Evolutionary conservation across 2,329 filamentous ascomycete species (phyloP).

Genomic region (Penicillium digitatum): DNA sequence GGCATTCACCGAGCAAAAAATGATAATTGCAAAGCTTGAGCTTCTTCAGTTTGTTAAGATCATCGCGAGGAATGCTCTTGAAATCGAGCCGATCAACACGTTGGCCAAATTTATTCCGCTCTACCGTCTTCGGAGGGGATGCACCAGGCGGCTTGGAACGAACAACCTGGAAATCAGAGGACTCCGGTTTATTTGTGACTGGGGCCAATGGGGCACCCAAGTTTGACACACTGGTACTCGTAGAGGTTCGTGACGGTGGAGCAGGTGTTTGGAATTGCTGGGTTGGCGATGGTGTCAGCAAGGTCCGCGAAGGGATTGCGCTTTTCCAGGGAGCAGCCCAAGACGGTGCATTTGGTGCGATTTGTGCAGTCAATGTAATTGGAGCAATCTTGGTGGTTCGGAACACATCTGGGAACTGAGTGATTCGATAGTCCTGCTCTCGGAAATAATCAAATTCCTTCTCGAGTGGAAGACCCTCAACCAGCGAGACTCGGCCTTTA

Average conservation of each 20-base stretch:
- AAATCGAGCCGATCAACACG: conserved; percentile 53
- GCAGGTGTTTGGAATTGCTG: conserved; percentile 27
- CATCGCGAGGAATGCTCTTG: conserved; percentile 52
- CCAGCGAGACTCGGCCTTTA: conserved; percentile 50
- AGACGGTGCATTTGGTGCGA: conserved; percentile 19
- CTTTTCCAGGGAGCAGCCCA: conserved; percentile 34
- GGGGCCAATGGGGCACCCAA: conserved; percentile 34
- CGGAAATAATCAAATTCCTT: conserved; percentile 48
- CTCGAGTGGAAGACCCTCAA: conserved; percentile 56
- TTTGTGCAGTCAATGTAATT: neutral
- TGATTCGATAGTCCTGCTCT: conserved; percentile 46
- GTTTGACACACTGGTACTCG: conserved; percentile 38
- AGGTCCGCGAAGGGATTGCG: conserved; percentile 26
- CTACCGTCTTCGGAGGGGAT: conserved; percentile 39
- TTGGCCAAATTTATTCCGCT: conserved; percentile 57
- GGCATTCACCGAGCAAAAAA: conserved; percentile 57
- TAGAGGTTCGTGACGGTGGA: conserved; percentile 37
- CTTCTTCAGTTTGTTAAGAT: conserved; percentile 58
- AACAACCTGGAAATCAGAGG: conserved; percentile 39
- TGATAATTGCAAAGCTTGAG: conserved; percentile 61
- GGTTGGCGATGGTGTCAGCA: conserved; percentile 38
- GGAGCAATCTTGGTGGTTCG: conserved; percentile 48
- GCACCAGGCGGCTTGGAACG: conserved; percentile 34
- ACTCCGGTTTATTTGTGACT: conserved; percentile 34
- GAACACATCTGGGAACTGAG: conserved; percentile 53